A percentile compares a stretch with the other conserved stretches of the same genome.
These are phyloP conservation scores for Phytophthora pini DNA, from an alignment of 352 stramenopile genomes.

Conservation along the genomic window DNA sequence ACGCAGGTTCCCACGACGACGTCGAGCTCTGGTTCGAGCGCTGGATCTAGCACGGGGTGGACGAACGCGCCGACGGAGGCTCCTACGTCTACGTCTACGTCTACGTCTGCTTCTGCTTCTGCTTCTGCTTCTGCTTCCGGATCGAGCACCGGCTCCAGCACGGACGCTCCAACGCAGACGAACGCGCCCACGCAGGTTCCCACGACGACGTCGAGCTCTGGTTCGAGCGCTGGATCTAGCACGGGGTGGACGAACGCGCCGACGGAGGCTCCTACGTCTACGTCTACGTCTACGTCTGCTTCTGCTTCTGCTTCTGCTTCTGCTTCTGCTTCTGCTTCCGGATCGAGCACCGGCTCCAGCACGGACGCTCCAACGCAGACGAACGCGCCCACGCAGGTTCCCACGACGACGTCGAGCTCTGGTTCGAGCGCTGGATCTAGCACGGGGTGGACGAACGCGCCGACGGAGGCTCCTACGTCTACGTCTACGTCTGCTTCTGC, in stretches of 20 bases:
- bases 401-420: neutral
- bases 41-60: slow-evolving; percentile 1
- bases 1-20: slow-evolving; percentile 4
- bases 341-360: neutral
- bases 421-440: slow-evolving; percentile 2
- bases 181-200: neutral
- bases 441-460: neutral
- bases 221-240: slow-evolving; percentile 1
- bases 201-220: neutral
- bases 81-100: slow-evolving; percentile 3
- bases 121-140: neutral
- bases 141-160: neutral
- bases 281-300: too few relatives aligned
- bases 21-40: slow-evolving; percentile 3
- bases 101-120: neutral
- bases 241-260: neutral
- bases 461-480: neutral
- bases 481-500: neutral
- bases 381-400: neutral
- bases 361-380: neutral
- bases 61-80: slow-evolving; percentile 1
- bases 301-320: neutral
- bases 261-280: neutral
- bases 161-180: neutral
- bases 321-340: neutral